Base-by-base conservation (phyloP, 2,329 filamentous ascomycete genomes). In the Didymella segeticola region DNA sequence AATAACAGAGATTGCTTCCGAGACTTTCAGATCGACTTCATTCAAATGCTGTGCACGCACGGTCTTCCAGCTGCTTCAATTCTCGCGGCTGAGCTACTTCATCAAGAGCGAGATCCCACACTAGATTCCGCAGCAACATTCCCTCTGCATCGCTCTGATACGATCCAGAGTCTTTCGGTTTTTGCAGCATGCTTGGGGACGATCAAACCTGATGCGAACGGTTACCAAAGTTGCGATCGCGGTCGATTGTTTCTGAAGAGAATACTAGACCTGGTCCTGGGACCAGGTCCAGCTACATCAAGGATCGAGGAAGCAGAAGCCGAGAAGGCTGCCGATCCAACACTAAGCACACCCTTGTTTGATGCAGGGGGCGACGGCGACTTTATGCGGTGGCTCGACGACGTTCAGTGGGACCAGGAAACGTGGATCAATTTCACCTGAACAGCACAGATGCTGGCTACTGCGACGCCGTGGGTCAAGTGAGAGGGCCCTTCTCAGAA, bases 91-190 rank as follows among this genome's bases (percentile, higher is more conserved):
- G 78, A 79, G 48, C 61, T 80, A 9, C 70, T 79, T 2, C 76
- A 75, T 33, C 77, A 79, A 62, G 75, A 78, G 36, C 73, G 75
- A 42, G 34, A 68, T 15, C 57, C 61, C 1, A 31, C 43, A 0
- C 63, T 60, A 11, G 43, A 45, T 58, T 72, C 29, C 23, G 62
- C 43, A n/a, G 49, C 54, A 62, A 62, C 61, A 2, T 58, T 71
- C 60, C 51, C 75, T 8, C 63, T 79, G 1, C 75, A 76, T 11
- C 69, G 78, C 9, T 78, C 77, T 0, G 77, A 79, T 22, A 78
- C 75, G 0, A 78, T 80, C 5, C 77, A 79, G 51, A 72, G 76
- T 29, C 69, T 80, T 2, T 76, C 74, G 22, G 77, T 79, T n/a
- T 77, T 79, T 57, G 75, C 77, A 12, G 74, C 75, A 2, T 75